A percentile compares a stretch with the other conserved stretches of the same genome.
Evolutionary conservation across 257 asterid species (phyloP).

Genomic region (Ilex asprella): DNA sequence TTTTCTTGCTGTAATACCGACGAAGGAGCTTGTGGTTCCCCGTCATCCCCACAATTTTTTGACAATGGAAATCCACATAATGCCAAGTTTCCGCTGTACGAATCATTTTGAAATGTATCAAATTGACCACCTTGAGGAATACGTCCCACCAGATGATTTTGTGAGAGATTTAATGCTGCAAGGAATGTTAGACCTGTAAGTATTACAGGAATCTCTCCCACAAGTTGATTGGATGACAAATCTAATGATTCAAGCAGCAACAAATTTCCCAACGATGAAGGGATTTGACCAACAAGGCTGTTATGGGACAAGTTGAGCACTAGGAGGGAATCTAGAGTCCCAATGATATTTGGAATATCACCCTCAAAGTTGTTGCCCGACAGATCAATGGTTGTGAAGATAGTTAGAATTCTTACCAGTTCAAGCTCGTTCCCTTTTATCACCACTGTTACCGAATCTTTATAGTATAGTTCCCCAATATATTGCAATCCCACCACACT

Average conservation of each 20-base stretch:
- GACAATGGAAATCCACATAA: constrained; percentile 24
- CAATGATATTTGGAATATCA: constrained; percentile 11
- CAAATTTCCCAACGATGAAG: constrained; percentile 6
- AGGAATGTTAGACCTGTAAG: neutral
- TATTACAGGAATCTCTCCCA: constrained; percentile 8
- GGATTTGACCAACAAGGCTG: constrained; percentile 13
- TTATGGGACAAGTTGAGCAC: constrained; percentile 22
- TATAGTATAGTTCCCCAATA: constrained; percentile 9
- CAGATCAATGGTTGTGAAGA: constrained; percentile 18
- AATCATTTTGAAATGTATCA: constrained; percentile 9
- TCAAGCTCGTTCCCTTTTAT: constrained; percentile 14
- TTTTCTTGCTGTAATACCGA: neutral
- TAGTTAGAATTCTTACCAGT: constrained; percentile 15
- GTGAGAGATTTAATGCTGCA: constrained; percentile 5
- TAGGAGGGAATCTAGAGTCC: constrained; percentile 10
- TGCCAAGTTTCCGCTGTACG: constrained; percentile 14
- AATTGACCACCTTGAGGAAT: constrained; percentile 13
- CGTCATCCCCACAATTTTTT: constrained; percentile 1
- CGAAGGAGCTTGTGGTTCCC: neutral
- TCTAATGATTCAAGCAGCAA: constrained; percentile 16
- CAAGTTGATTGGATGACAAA: constrained; percentile 14
- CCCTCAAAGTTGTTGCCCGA: constrained; percentile 15
- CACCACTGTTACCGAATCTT: constrained; percentile 15
- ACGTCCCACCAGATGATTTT: constrained; percentile 2
- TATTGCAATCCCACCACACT: neutral